phyloP scores from a whole-genome alignment of 225 moss, liverwort and hornwort species.

The Straminergon stramineum region DNA sequence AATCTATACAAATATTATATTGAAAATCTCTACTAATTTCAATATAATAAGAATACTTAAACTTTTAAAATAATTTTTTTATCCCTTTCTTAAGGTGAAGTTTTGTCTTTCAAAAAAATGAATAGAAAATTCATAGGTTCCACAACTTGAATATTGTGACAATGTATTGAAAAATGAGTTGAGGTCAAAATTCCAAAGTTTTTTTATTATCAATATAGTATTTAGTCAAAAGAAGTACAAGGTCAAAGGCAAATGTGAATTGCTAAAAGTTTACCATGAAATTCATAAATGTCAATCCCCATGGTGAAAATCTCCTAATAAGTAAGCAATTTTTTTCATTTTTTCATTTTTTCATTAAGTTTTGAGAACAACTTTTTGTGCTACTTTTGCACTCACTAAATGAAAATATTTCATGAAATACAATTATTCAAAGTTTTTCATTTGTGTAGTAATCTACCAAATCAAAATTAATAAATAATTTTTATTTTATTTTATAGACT shows the following conservation, averaged over 20 bases:
- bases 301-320: not conserved
- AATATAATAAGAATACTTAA: not conserved
- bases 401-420: too few species aligned
- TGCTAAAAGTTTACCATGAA: not conserved
- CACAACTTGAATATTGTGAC: not conserved
- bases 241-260: not conserved
- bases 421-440: too few species aligned
- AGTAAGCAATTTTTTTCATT: not conserved
- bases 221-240: not conserved
- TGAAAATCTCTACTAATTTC: not conserved
- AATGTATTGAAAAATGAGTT: not conserved
- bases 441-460: too few species aligned
- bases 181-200: not conserved
- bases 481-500: too few species aligned
- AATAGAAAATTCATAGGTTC: not conserved
- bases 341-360: not conserved
- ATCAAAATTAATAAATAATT: too few species aligned
- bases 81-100: not conserved
- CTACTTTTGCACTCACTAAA: too few species aligned
- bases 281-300: not conserved
- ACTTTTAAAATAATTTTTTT: not conserved
- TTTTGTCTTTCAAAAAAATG: not conserved
- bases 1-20: not conserved
- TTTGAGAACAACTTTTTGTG: too few species aligned
- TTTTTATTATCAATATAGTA: not conserved